Evolutionary conservation across 164 flowering plant genomes (phyloP).

Genomic region (Cinnamomum chago): DNA sequence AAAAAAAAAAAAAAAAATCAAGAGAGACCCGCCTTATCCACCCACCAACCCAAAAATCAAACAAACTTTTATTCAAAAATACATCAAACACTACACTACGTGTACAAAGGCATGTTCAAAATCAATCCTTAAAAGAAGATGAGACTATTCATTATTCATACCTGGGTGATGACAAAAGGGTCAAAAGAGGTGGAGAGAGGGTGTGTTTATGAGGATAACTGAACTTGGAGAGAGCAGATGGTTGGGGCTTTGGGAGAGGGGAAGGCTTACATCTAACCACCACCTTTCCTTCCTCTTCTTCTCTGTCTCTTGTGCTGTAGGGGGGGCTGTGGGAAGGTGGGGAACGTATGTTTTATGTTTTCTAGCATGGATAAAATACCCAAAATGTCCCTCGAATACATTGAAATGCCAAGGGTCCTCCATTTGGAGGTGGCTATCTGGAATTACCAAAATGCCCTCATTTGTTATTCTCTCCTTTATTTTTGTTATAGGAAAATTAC

Average conservation of each 20-base stretch:
- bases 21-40: neutral
- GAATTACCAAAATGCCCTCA: too few species aligned
- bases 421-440: too few species aligned
- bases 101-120: neutral
- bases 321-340: neutral
- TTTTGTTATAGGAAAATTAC: too few species aligned
- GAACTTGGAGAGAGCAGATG: neutral
- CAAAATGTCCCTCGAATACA: neutral
- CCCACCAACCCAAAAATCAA: neutral
- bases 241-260: neutral
- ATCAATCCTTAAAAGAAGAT: neutral
- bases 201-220: neutral
- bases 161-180: neutral
- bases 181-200: neutral
- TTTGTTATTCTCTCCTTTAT: too few species aligned
- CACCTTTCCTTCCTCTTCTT: neutral
- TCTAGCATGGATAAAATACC: neutral
- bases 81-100: neutral
- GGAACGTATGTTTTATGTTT: neutral
- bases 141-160: neutral
- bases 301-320: neutral
- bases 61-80: too few species aligned
- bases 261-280: neutral
- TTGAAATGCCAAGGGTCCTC: neutral
- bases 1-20: too few species aligned